phyloP scores from a whole-genome alignment of 1,284 basidiomycete species.

The Ganoderma leucocontextum region DNA sequence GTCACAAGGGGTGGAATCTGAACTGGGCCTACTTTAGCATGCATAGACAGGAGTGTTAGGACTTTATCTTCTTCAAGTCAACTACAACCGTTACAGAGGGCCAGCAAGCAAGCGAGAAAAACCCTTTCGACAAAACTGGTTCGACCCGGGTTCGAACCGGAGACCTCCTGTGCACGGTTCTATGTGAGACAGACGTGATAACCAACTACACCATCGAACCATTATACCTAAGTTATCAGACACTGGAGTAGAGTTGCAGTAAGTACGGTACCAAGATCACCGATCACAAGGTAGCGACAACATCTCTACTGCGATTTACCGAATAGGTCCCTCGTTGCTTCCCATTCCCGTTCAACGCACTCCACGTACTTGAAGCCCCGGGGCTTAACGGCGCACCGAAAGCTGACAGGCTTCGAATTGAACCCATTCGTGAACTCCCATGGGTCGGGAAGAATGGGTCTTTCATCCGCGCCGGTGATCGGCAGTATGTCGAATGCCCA shows the following conservation, averaged over 20 bases:
- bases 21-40: too few species aligned
- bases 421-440: slow-evolving; percentile 54
- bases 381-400: slow-evolving; percentile 48
- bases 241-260: too few species aligned
- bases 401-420: slow-evolving; percentile 54
- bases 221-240: too few species aligned
- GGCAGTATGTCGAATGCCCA: slow-evolving; percentile 53
- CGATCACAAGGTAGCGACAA: too few species aligned
- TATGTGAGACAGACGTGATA: too few species aligned
- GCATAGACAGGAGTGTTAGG: neutral
- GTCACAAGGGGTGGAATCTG: too few species aligned
- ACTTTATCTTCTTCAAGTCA: neutral
- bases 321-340: slow-evolving; percentile 34
- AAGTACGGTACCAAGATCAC: too few species aligned
- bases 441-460: slow-evolving; percentile 41
- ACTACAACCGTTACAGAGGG: neutral
- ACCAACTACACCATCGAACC: too few species aligned
- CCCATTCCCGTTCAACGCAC: slow-evolving; percentile 41
- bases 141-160: too few species aligned
- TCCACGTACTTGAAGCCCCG: slow-evolving; percentile 36
- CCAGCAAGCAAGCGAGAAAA: too few species aligned
- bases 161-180: too few species aligned
- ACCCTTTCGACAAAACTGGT: too few species aligned
- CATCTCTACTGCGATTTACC: slow-evolving; percentile 21
- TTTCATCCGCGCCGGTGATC: slow-evolving; percentile 33